phyloP scores from a whole-genome alignment of 441 rosid species.

The Metrosideros polymorpha region DNA sequence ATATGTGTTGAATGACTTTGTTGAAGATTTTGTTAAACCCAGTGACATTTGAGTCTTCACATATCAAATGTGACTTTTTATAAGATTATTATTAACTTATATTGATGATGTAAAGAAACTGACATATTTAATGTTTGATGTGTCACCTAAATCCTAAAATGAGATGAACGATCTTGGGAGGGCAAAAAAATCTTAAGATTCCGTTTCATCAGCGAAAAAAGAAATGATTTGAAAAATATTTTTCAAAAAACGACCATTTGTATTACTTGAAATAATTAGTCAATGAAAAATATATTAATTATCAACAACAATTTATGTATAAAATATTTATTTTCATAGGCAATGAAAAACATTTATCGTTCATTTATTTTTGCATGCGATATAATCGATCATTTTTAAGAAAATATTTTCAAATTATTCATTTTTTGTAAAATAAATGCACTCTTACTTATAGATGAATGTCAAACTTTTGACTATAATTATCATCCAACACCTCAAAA shows the following conservation, averaged over 20 bases:
- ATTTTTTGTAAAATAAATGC: background rate
- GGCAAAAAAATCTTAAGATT: background rate
- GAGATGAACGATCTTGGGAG: background rate
- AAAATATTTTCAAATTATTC: background rate
- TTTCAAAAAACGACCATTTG: accelerated
- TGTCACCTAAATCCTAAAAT: background rate
- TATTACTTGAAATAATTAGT: background rate
- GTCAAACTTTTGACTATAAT: background rate
- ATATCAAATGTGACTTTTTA: background rate
- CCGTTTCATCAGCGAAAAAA: background rate
- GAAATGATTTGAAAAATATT: background rate
- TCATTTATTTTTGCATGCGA: background rate
- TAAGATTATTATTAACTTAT: background rate
- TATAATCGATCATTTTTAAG: background rate
- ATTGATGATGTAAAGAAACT: background rate
- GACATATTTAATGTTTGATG: background rate
- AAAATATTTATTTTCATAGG: background rate
- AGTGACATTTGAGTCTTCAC: background rate
- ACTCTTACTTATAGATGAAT: background rate
- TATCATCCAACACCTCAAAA: background rate
- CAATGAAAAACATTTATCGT: accelerated
- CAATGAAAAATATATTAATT: background rate
- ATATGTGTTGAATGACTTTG: no score
- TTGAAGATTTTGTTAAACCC: no score
- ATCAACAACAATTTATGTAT: background rate